Base-by-base conservation (phyloP, 176 grass and related monocot genomes). In the Carex kokanica region DNA sequence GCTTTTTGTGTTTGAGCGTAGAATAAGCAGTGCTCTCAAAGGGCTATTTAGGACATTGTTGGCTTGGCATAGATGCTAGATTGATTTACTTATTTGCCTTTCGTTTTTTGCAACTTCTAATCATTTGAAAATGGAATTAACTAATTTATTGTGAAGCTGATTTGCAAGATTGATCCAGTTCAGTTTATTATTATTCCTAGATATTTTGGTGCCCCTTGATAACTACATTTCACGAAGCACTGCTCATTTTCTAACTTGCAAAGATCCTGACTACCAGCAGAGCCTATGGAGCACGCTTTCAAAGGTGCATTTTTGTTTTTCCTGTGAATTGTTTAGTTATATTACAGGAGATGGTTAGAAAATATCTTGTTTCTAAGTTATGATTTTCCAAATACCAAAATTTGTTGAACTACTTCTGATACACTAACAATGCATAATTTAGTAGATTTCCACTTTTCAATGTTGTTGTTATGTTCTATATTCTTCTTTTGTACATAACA, bases 161-260 rank as follows among this genome's bases (percentile, higher is more conserved):
- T 32, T 31, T 56, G 49, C 2, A 17, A 29, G 47, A 31, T 77
- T 77, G 6, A 77, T 32, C 47, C 23, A 77, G 23, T 54, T 77
- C 12, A 29, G 13, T 27, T 74, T 78, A 78, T 78, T 78, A 78
- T 78, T 23, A 36, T 25, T 57, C 29, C 54, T 74, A 97, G 94
- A 91, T 90, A 97, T 93, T 85, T 90, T 97, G 88, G 91, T 97
- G 86, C 94, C 94, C 11, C 73, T 97, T 83, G 94, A 93, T 47
- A 97, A 97, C 61, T 97, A 91, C 54, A 91, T 97, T 88, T 97
- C 94, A 25, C 88, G 94, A 20, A 79, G 91, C 75, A 93, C 89
- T 8, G 86, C 87, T 23, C 89, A 91, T 91, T 97, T 97, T 78
- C 91, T 97, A 62, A 49, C 84, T 2, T 91, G 89, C 88, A 93